Evolutionary conservation across 352 stramenopile genomes (phyloP).

Genomic region (Lagenidium sp.): DNA sequence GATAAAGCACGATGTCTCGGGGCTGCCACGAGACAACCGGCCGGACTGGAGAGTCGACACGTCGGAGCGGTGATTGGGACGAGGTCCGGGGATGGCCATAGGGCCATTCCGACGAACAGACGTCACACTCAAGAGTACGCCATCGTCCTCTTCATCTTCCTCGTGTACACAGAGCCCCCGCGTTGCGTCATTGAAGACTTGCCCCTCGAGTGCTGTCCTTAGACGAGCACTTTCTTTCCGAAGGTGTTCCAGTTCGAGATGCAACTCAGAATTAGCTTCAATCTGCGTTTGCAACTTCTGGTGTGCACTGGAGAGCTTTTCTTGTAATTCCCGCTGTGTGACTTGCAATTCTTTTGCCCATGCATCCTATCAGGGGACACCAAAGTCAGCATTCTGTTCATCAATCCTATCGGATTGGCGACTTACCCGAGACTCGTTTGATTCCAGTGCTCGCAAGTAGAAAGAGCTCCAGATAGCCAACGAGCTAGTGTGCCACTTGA

Average conservation of each 20-base stretch:
- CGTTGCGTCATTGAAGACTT: slow-evolving; percentile 64
- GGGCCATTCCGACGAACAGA: slow-evolving; percentile 10
- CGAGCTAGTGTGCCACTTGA: slow-evolving; percentile 82
- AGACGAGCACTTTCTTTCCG: slow-evolving; percentile 55
- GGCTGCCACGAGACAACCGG: slow-evolving; percentile 10
- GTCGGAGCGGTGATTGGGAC: slow-evolving; percentile 2
- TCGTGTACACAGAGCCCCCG: slow-evolving; percentile 67
- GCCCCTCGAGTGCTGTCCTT: slow-evolving; percentile 44
- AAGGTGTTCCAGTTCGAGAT: slow-evolving; percentile 53
- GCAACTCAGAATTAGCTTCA: slow-evolving; percentile 66
- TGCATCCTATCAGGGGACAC: slow-evolving; percentile 37
- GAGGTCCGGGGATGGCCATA: slow-evolving; percentile 2
- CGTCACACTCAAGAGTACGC: slow-evolving; percentile 68
- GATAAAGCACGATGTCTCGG: slow-evolving; percentile 28
- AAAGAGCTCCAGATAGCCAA: slow-evolving; percentile 76
- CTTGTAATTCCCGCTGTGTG: slow-evolving; percentile 67
- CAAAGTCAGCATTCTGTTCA: slow-evolving; percentile 2
- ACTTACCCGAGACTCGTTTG: slow-evolving; percentile 65
- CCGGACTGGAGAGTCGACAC: slow-evolving; percentile 2
- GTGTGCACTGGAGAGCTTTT: slow-evolving; percentile 51
- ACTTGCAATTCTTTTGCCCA: slow-evolving; percentile 79
- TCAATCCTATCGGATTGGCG: neutral
- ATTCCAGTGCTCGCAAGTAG: slow-evolving; percentile 79
- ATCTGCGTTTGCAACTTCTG: slow-evolving; percentile 60
- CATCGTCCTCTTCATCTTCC: slow-evolving; percentile 64